Evolutionary conservation across 768 basidiomycete genomes (phyloP).

Genomic region (Auriscalpium microsporum): DNA sequence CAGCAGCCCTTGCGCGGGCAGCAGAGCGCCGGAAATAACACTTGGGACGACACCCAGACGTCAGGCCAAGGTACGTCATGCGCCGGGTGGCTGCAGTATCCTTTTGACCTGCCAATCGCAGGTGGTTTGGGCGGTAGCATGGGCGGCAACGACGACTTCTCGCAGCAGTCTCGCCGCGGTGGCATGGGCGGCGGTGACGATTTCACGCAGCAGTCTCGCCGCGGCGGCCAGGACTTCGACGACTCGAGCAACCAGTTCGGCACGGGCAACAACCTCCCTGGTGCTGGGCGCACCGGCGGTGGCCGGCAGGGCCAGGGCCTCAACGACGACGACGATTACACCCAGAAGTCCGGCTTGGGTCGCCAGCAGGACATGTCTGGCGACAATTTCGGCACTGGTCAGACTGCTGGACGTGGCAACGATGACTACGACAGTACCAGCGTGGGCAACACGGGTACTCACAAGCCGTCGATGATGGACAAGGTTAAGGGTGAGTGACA

Average conservation of each 20-base stretch:
- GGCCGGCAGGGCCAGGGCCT: neutral
- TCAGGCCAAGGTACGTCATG: neutral
- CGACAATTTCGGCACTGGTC: no score
- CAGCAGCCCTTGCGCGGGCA: no score
- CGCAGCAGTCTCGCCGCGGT: neutral
- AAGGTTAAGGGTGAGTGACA: slow-evolving; percentile 10
- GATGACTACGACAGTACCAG: neutral
- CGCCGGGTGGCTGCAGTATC: neutral
- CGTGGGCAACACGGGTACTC: neutral
- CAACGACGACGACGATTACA: neutral
- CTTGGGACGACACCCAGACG: neutral
- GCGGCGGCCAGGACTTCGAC: neutral
- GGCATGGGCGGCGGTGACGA: neutral
- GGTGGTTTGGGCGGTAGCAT: no score
- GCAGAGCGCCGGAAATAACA: neutral
- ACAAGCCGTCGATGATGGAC: neutral
- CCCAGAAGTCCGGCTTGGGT: neutral
- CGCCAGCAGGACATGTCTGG: neutral
- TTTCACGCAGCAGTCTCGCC: neutral
- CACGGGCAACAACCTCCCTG: no score
- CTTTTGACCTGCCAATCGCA: neutral
- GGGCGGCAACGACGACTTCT: neutral
- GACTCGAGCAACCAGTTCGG: no score
- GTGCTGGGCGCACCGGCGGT: neutral
- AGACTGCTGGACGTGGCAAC: no score